Evolutionary conservation across 768 basidiomycete species (phyloP), one percentile per base, ranked within the genome.

Genomic region (Peribolospora baueri): DNA sequence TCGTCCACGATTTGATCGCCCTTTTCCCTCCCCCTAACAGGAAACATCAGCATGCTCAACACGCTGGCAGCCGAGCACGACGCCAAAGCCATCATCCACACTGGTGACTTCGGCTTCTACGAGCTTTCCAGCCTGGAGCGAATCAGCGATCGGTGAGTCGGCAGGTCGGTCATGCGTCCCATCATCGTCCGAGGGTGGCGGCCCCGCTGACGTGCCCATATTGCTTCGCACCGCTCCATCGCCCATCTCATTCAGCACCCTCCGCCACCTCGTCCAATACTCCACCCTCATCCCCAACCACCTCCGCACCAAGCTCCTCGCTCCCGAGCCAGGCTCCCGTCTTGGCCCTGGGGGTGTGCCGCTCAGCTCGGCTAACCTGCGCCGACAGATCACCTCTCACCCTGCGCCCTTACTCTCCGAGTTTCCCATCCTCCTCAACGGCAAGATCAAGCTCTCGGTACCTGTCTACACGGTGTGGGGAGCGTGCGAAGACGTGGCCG

Each of bases 101-200:
- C 90, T 0, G 93, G 93, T 53, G 93, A 98, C 71, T 97, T 97
- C 77, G 93, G 93, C 57, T 93, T 98, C 71, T 93, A 91, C 68
- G 86, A 84, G 80, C 60, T 59, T 74, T 67, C 37, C 4, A 10
- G 8, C 3, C 73, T 91, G 52, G 81, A 84, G 13, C 73, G 85
- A 61, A 93, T 98, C 70, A 84, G 82, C 64, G 90, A 97, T 75
- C 78, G 85, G 71, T 72, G 54, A 61, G 69, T 62, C 5, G 9
- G 42, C 41, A 13, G 13, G 42, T 41, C 45, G n/a, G 25, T 25
- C 25, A 25, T 25, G 25, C 25, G 25, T 25, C 25, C 25, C 25
- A 25, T 25, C 25, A 25, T 25, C 25, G 25, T 25, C 1, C 25
- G 25, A 25, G 25, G 25, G 25, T 25, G 25, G 25, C 25, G 25